Evolutionary conservation across 2,329 filamentous ascomycete genomes (phyloP), one percentile per base, ranked within the genome.

Genomic region (Diaporthe capsici): DNA sequence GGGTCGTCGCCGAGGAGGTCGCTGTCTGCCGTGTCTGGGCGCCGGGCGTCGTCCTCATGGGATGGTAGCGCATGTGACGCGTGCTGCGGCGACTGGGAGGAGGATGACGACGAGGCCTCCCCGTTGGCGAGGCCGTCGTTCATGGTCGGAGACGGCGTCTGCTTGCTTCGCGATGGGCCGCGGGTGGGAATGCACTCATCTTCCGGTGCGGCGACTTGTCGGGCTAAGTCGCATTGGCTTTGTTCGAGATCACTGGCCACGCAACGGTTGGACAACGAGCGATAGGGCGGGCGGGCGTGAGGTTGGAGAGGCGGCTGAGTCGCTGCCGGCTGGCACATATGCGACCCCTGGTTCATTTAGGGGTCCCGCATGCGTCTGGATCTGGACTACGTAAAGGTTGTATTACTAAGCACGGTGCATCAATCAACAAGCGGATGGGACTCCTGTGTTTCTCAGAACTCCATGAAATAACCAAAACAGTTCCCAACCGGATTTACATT

Each of bases 1-100:
- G 91, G 90, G 81, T 93, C 91, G 65, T 90, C 87, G 58, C 85
- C 86, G 72, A 93, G 85, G 49, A 91, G 78, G 71, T 83, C 82
- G 77, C 76, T 80, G 61, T 80, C 81, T 74, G 83, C 81, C 49
- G 83, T 78, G 78, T 82, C 79, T 13, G 71, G 70, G 74, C 82
- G 82, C 53, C 87, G 81, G 61, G 86, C 82, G 80, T 87, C 85
- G 78, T 87, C 81, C 74, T 91, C 86, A 81, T 90, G 83, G 25
- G 22, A n/a, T 15, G 58, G 78, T 85, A 82, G 78, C 55, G 55
- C 25, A 20, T 65, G 71, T 49, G 72, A 28, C 86, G 85, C 73
- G 82, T 81, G 79, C 49, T 80, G 79, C 49, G 81, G 72, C 71
- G 76, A 76, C 68, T 77, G 77, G 58, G 81, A 81, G 77, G 81